These are phyloP conservation scores for Akanthomyces uredinophilus DNA, from an alignment of 2,329 filamentous ascomycete genomes.

Conservation along the genomic window DNA sequence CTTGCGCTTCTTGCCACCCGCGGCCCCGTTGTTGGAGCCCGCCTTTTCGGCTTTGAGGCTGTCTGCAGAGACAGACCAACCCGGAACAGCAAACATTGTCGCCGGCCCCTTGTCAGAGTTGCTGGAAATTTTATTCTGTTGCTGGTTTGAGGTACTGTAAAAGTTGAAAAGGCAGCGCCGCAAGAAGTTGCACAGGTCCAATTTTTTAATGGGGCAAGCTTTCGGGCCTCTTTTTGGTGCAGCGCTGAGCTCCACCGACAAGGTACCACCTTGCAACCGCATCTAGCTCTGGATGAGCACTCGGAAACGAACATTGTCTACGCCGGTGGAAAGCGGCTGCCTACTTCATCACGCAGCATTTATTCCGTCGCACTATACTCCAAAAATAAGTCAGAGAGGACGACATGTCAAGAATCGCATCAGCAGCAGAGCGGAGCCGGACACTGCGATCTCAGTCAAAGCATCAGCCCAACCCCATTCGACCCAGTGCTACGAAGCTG, in stretches of 20 bases:
- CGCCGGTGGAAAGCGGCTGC: neutral
- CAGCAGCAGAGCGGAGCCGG: neutral
- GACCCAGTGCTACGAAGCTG: neutral
- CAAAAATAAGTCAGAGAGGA: neutral
- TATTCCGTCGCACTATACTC: neutral
- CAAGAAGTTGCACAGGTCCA: conserved; percentile 11
- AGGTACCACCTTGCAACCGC: neutral
- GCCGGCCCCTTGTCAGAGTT: neutral
- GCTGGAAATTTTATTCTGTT: neutral
- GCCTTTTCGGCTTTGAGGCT: conserved; percentile 63
- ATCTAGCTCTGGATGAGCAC: neutral
- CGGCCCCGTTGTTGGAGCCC: conserved; percentile 29
- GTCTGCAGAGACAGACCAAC: conserved; percentile 77
- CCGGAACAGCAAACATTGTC: conserved; percentile 84
- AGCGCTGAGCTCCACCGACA: neutral
- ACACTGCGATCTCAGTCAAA: neutral
- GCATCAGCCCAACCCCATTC: neutral
- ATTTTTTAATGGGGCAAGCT: conserved; percentile 12
- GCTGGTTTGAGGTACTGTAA: neutral
- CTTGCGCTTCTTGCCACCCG: conserved; percentile 58
- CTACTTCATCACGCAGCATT: neutral
- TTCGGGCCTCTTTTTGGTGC: conserved; percentile 8
- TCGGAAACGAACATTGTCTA: neutral
- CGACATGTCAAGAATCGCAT: neutral
- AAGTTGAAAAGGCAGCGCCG: neutral